These are phyloP conservation scores for Leucaena leucocephala DNA, from an alignment of 306 rosid species.

Conservation along the genomic window DNA sequence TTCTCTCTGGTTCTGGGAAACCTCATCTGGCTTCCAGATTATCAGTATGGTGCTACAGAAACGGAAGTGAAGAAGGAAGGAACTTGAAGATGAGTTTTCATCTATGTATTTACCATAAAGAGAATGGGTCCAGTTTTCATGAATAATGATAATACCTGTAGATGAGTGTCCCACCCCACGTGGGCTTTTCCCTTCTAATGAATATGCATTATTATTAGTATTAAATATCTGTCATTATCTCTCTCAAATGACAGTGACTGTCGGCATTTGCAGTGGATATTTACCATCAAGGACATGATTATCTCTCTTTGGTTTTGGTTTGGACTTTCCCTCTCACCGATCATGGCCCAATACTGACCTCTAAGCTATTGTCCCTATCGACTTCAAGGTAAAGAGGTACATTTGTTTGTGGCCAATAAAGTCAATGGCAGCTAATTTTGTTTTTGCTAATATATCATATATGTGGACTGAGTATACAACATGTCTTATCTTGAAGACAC, in stretches of 20 bases:
- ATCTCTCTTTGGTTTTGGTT: not conserved
- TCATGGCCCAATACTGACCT: not conserved
- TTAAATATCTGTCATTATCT: not conserved
- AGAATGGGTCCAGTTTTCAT: constrained; percentile 3
- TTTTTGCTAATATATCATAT: not conserved
- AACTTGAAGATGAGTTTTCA: not conserved
- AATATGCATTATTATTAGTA: not conserved
- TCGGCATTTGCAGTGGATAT: not conserved
- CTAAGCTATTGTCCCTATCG: not conserved
- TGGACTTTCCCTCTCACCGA: not conserved
- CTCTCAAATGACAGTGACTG: not conserved
- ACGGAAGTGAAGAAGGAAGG: not conserved
- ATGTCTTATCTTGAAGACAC: too few species aligned
- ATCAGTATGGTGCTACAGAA: not conserved
- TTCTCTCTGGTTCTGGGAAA: not conserved
- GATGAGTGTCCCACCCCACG: not conserved
- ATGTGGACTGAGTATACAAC: too few species aligned
- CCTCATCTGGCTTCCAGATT: not conserved
- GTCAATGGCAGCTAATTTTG: not conserved
- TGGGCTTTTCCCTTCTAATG: not conserved
- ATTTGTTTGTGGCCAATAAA: not conserved
- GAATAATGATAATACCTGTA: not conserved
- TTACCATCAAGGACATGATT: not conserved
- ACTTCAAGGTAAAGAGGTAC: not conserved
- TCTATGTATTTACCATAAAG: not conserved